phyloP scores from a whole-genome alignment of 2,329 filamentous ascomycete species.

The Sodiomyces alkalinus region DNA sequence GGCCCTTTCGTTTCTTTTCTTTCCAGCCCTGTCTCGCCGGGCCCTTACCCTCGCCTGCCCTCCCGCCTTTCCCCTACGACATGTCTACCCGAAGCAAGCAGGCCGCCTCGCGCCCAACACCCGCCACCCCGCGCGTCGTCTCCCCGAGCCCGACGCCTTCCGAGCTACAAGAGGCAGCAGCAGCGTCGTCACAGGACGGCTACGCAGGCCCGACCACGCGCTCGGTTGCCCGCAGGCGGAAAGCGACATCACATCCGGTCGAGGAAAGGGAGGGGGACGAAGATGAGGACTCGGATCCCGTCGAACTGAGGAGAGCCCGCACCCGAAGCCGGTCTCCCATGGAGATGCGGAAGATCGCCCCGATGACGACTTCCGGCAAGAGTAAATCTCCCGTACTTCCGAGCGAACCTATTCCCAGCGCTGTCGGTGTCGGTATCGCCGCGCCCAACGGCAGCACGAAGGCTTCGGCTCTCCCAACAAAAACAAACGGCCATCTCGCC shows the following conservation, averaged over 20 bases:
- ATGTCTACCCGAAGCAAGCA: constrained; percentile 37
- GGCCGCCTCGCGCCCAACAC: constrained; percentile 58
- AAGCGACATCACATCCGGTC: constrained; percentile 43
- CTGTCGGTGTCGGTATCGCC: constrained; percentile 11
- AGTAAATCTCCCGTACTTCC: constrained; percentile 11
- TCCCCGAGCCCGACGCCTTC: constrained; percentile 71
- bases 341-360: constrained; percentile 32
- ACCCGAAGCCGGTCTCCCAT: constrained; percentile 59
- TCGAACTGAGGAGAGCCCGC: constrained; percentile 45
- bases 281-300: constrained; percentile 21
- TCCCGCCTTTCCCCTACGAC: constrained; percentile 42
- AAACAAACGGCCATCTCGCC: constrained; percentile 53
- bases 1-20: constrained; percentile 31
- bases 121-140: constrained; percentile 73
- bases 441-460: constrained; percentile 18
- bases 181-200: constrained; percentile 36
- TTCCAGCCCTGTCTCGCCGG: constrained; percentile 38
- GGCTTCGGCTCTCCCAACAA: constrained; percentile 11
- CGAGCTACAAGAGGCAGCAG: constrained; percentile 28
- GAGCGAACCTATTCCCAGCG: constrained; percentile 10
- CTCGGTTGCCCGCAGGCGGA: constrained; percentile 47
- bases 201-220: constrained; percentile 65
- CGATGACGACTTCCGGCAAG: constrained; percentile 29
- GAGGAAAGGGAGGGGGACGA: constrained; percentile 39
- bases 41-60: constrained; percentile 35